Evolutionary conservation across 2,329 filamentous ascomycete genomes (phyloP), one percentile per base, ranked within the genome.

Genomic region (Botrytis deweyae): DNA sequence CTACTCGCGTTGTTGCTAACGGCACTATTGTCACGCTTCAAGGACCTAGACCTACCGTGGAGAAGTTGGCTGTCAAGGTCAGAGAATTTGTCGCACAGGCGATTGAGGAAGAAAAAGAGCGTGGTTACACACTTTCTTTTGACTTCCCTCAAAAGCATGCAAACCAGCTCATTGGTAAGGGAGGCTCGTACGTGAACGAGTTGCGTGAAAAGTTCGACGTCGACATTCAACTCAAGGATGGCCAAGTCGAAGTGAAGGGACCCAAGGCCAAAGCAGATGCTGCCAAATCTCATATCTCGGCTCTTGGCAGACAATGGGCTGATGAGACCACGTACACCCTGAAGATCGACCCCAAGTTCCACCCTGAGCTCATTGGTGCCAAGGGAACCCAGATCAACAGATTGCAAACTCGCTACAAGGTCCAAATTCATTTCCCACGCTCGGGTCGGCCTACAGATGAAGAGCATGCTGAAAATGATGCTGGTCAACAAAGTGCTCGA

Each of bases 141-240:
- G 94, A 97, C 76, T 99, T 97, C 85, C 95, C 95, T 12, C 93
- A 97, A 81, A 97, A 97, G 84, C 97, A 90, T 81, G 94, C 95
- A 76, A 97, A 97, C 82, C 92, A 97, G 81, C 88, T 92, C 3
- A 91, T 91, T 79, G 90, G 90, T 71, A 91, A 91, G 82, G 87
- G 88, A 68, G 90, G 90, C 29, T 90, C 88, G 82, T 88, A 90
- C 80, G 90, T 92, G 78, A 86, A 87, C 72, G 89, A 91, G 78
- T 84, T 92, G 55, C 87, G 89, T 65, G 90, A 92, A 76, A 88
- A 88, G 76, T 91, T 91, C 74, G 89, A 91, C 74, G 90, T 92
- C 8, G 89, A 91, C 74, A 91, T 99, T 76, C 94, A 98, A 83
- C 92, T 98, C 58, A 91, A 97, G 78, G 93, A 98, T 79, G 96